These are phyloP conservation scores for Hypsizygus marmoreus DNA, from an alignment of 768 basidiomycete species.

Conservation along the genomic window DNA sequence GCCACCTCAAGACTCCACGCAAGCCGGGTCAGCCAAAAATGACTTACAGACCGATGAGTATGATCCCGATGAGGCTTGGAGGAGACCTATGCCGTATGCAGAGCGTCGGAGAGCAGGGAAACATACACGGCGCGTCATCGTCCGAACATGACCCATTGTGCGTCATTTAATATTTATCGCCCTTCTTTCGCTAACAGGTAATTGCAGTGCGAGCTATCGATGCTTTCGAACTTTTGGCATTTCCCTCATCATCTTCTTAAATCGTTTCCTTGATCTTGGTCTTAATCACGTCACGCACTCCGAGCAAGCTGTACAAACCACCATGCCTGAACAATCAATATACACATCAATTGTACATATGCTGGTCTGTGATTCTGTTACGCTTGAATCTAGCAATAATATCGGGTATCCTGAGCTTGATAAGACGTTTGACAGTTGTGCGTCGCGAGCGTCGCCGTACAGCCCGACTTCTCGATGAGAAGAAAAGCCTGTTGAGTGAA, in stretches of 20 bases:
- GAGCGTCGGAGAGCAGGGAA: constrained; percentile 80
- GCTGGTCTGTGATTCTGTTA: too few species aligned
- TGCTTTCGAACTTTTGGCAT: too few species aligned
- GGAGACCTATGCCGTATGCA: constrained; percentile 69
- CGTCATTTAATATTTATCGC: neutral
- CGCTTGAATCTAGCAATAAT: too few species aligned
- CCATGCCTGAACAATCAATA: neutral
- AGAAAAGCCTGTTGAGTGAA: too few species aligned
- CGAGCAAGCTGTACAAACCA: neutral
- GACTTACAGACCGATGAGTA: constrained; percentile 50
- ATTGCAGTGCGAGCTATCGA: too few species aligned
- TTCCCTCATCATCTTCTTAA: constrained; percentile 13
- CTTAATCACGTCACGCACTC: neutral
- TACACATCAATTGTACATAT: constrained; percentile 2
- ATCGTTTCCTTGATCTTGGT: neutral
- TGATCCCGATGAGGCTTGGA: constrained; percentile 72
- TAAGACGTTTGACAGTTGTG: too few species aligned
- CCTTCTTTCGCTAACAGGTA: constrained; percentile 8
- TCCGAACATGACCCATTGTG: constrained; percentile 40
- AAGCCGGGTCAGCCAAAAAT: constrained; percentile 35
- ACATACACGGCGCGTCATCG: constrained; percentile 74
- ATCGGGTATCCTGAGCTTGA: too few species aligned
- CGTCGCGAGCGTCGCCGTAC: too few species aligned
- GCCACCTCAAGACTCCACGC: constrained; percentile 44
- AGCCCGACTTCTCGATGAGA: too few species aligned